Evolutionary conservation across 352 stramenopile genomes (phyloP), one percentile per base, ranked within the genome.

Genomic region (Globisporangium spinosum): DNA sequence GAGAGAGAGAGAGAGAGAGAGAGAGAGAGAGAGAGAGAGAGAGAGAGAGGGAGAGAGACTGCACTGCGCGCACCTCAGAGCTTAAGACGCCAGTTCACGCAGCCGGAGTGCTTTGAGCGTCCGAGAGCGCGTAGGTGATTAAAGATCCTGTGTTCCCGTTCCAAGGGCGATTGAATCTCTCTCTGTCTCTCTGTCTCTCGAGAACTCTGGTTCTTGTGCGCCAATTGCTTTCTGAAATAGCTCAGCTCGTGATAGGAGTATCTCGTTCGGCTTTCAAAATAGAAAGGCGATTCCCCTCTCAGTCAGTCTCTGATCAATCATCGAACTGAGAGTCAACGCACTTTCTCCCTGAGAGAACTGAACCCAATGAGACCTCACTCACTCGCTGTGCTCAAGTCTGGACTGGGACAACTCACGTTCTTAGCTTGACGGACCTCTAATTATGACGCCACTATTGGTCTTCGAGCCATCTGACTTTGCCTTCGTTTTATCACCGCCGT

Each of bases 251-350:
- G 17, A 32, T 32, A 32, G 29, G 40, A 22, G 40, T 35, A 45
- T 45, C 38, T 45, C 38, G 38, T 20, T 15, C 15, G 8, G 20
- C 10, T 43, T 58, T 49, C 60, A 66, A 68, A 68, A 68, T 68
- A 62, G 62, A 63, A 59, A 60, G 45, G 20, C 27, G 2, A 35
- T 43, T 29, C 4, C 40, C 5, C 40, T 8, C 20, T n/a, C 40
- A 49, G 17, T 45, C 38, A 22, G 15, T 47, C 40, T 7, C 29
- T 32, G 7, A 20, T 49, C 40, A 45, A 45, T 45, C 38, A 45
- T 45, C 38, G 12, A 20, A 45, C 13, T 45, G 38, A 57, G 10
- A 10, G 20, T 22, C 1, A 38, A 47, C 34, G 9, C 40, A 2
- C 7, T 56, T 22, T 58, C 32, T 34, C 25, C 10, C 35, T 43